These are phyloP conservation scores for Croton laevigatus DNA, from an alignment of 441 rosid species.

Conservation along the genomic window DNA sequence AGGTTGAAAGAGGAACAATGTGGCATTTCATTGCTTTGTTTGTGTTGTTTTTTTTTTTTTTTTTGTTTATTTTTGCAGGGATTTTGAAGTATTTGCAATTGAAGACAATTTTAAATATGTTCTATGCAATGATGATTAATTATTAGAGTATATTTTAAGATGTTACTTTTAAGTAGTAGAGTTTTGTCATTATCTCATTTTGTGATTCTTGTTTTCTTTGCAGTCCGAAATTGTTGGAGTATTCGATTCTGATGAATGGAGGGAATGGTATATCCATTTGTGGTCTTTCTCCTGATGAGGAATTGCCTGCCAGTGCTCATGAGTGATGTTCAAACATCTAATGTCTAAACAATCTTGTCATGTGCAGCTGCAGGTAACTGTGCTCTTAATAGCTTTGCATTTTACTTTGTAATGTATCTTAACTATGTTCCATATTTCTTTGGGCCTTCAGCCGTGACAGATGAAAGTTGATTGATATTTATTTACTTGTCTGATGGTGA, in stretches of 20 bases:
- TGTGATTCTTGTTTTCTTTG: conserved; percentile 8
- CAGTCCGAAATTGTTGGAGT: conserved; percentile 3
- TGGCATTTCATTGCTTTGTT: conserved; percentile 15
- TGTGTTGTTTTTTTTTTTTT: conserved; percentile 22
- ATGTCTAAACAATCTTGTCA: neutral
- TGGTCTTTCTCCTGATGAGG: neutral
- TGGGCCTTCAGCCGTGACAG: neutral
- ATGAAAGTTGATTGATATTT: neutral
- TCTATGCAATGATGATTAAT: conserved; percentile 26
- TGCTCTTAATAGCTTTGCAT: neutral
- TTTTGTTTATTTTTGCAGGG: conserved; percentile 71
- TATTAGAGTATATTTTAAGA: conserved; percentile 20
- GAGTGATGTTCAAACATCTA: neutral
- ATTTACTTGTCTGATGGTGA: neutral
- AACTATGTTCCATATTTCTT: neutral
- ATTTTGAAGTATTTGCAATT: conserved; percentile 48
- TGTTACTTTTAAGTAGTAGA: conserved; percentile 2
- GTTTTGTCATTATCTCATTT: neutral
- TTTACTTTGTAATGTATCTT: neutral
- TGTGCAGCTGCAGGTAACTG: neutral
- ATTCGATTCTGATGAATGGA: neutral
- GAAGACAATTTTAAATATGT: conserved; percentile 43
- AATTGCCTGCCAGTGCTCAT: conserved; percentile 1
- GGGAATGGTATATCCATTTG: neutral
- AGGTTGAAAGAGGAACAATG: conserved; percentile 29